These are phyloP conservation scores for Sordariomycetes sp. DNA, from an alignment of 2,329 filamentous ascomycete genomes.

Conservation along the genomic window DNA sequence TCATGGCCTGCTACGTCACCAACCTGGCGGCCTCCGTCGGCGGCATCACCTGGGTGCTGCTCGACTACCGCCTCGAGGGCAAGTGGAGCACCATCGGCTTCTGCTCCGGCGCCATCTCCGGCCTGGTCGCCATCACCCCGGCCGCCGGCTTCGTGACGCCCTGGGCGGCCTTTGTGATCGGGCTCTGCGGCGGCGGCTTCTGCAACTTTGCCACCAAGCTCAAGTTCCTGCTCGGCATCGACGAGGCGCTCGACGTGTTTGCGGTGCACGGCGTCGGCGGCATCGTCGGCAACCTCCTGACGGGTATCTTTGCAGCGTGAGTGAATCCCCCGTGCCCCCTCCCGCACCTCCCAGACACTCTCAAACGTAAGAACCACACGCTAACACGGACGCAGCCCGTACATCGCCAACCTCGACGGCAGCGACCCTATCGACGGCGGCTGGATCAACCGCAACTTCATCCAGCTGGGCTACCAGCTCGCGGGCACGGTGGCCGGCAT, in stretches of 20 bases:
- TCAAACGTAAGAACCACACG: no score
- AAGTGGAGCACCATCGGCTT: constrained; percentile 93
- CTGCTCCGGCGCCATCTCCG: constrained; percentile 82
- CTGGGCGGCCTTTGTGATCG: constrained; percentile 48
- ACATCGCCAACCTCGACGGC: constrained; percentile 66
- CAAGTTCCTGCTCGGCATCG: constrained; percentile 62
- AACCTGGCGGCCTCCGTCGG: constrained; percentile 77
- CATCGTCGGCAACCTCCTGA: constrained; percentile 69
- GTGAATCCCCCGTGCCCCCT: no score
- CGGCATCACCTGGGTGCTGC: constrained; percentile 72
- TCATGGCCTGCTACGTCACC: constrained; percentile 84
- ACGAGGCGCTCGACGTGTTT: constrained; percentile 85
- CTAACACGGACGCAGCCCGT: constrained; percentile 25
- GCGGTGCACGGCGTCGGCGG: constrained; percentile 81
- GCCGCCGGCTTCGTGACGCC: constrained; percentile 71
- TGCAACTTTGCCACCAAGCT: constrained; percentile 85
- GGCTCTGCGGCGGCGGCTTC: constrained; percentile 48
- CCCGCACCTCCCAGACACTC: no score
- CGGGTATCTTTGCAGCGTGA: constrained; percentile 61
- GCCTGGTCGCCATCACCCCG: constrained; percentile 79
- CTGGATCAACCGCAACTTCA: constrained; percentile 61
- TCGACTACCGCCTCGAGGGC: constrained; percentile 83
- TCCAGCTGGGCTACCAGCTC: constrained; percentile 62
- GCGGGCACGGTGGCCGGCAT: constrained; percentile 56
- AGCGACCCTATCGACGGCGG: constrained; percentile 47